These are phyloP conservation scores for Colletotrichum salicis DNA, from an alignment of 2,329 filamentous ascomycete genomes.

Conservation along the genomic window DNA sequence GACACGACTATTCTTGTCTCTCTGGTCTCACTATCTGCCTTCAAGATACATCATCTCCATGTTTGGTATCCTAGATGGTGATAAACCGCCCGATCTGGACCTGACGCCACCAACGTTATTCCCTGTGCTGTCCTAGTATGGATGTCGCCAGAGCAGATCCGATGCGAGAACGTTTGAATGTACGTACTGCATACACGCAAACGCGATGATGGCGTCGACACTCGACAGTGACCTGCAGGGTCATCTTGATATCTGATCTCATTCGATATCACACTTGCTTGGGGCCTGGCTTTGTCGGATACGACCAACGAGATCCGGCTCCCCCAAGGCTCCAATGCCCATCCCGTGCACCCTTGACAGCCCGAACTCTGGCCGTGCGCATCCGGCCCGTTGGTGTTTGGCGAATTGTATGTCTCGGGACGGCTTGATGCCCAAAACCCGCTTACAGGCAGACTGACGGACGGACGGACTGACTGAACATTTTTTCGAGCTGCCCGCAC, in stretches of 20 bases:
- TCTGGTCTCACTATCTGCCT: background rate
- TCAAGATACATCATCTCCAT: background rate
- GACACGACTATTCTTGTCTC: background rate
- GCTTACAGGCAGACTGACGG: background rate
- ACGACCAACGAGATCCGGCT: background rate
- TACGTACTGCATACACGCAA: background rate
- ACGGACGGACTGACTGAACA: background rate
- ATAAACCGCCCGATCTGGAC: background rate
- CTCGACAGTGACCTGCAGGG: background rate
- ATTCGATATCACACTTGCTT: background rate
- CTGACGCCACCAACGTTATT: background rate
- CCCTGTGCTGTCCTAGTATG: background rate
- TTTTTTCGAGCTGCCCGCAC: background rate
- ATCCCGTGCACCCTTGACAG: background rate
- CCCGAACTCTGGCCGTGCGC: conserved; percentile 6
- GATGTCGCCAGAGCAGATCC: background rate
- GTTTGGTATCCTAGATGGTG: background rate
- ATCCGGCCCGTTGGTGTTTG: background rate
- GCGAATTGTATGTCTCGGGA: background rate
- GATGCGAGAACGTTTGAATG: background rate
- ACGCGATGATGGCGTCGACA: background rate
- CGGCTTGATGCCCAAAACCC: background rate
- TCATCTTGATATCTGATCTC: conserved; percentile 14
- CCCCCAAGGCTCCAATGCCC: background rate
- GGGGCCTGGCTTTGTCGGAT: background rate